Conservation (phyloP, 2,329 filamentous ascomycete genomes). For the Fusarium sp. region DNA sequence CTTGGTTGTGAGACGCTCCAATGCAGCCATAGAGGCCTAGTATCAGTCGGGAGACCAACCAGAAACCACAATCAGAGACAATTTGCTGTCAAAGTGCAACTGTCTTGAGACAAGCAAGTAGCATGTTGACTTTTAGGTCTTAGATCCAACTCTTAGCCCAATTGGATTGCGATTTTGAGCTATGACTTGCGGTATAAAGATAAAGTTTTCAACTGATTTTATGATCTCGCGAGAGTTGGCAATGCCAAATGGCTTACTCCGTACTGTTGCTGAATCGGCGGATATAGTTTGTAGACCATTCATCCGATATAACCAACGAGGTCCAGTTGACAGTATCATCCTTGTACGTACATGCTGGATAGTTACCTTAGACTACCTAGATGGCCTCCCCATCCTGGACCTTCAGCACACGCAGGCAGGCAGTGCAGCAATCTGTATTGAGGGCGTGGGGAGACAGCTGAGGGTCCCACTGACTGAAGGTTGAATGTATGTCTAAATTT, state of each 20-base stretch:
- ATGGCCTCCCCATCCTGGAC: neutral
- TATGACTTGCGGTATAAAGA: neutral
- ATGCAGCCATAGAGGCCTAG: slow-evolving; percentile 14
- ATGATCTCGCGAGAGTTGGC: neutral
- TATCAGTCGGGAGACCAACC: neutral
- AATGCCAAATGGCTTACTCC: neutral
- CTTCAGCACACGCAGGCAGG: no score
- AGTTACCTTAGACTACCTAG: neutral
- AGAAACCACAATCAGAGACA: slow-evolving; percentile 4
- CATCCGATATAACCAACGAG: neutral
- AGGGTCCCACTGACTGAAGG: slow-evolving; percentile 12
- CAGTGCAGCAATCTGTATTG: no score
- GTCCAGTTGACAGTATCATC: neutral
- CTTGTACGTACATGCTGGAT: neutral
- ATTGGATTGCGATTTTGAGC: neutral
- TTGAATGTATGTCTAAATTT: slow-evolving; percentile 31
- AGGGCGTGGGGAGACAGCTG: slow-evolving; percentile 10
- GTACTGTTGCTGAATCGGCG: neutral
- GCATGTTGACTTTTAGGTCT: neutral
- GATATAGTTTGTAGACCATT: neutral
- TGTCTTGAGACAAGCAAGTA: slow-evolving; percentile 1
- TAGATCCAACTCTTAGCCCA: neutral
- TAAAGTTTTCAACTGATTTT: neutral
- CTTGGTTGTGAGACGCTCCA: slow-evolving; percentile 23
- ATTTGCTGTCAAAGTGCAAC: slow-evolving; percentile 18